phyloP scores from a whole-genome alignment of 192 early-diverging fungal genomes.

The Ambispora gerdemannii region DNA sequence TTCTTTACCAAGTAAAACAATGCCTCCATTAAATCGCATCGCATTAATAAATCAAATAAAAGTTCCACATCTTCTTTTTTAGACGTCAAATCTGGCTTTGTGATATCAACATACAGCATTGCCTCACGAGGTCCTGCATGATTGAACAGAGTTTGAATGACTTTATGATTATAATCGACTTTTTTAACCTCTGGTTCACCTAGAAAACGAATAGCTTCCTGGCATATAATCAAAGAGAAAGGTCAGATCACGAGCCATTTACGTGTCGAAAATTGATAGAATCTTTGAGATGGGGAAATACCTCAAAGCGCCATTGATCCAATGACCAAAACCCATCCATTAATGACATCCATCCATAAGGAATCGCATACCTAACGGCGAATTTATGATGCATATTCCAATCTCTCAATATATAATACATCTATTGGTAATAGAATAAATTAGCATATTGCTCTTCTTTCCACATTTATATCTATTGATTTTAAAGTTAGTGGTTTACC shows the following conservation, averaged over 20 bases:
- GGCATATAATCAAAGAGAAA: too few species aligned
- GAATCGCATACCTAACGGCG: background rate
- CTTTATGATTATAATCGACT: background rate
- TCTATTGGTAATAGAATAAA: background rate
- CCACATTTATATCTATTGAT: background rate
- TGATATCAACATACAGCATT: background rate
- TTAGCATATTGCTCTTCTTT: too few species aligned
- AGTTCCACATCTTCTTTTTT: background rate
- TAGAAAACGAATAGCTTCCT: constrained; percentile 4
- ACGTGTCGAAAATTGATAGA: too few species aligned
- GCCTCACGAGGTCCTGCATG: constrained; percentile 2
- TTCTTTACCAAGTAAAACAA: background rate
- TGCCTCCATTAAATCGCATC: background rate
- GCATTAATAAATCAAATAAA: background rate
- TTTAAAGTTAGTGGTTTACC: background rate
- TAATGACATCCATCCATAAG: background rate
- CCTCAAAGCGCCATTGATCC: constrained; percentile 2
- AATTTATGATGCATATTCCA: background rate
- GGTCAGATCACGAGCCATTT: too few species aligned
- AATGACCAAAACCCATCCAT: constrained; percentile 11
- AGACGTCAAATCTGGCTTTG: background rate
- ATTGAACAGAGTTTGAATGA: background rate
- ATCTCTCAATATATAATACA: constrained; percentile 9
- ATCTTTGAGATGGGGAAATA: too few species aligned
- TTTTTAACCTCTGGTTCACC: background rate